Base-by-base conservation (phyloP, 1,139 yeast genomes). In the Yamadazyma mexicana region DNA sequence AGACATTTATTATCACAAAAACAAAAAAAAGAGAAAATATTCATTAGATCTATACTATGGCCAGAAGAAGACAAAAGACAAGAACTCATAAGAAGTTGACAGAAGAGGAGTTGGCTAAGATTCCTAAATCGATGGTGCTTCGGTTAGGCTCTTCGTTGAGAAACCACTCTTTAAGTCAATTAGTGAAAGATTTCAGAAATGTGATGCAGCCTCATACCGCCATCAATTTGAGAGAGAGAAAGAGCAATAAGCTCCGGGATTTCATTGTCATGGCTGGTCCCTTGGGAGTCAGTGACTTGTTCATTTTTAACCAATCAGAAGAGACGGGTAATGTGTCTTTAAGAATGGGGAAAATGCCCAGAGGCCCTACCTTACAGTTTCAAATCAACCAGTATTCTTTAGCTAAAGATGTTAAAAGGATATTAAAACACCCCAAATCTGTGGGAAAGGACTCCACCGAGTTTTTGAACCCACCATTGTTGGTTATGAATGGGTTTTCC, bases 161-260 rank as follows among this genome's bases (percentile, higher is more conserved):
- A 38, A 91, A 92, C 57, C 89, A 85, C 52, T 80, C 95, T 2
- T 69, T 94, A 48, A 74, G 87, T 31, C 96, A 87, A 61, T 72
- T 92, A 44, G 97, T 91, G 15, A 75, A 76, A 47, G 99, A 92
- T 61, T 82, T 91, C 62, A 77, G 99, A 58, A 79, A 77, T 48
- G 80, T 88, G 47, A 89, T 92, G 97, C 94, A 88, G 59, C 99
- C 99, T 20, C 95, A 92, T 55, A 92, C 99, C 4, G 97, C 98
- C 14, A 81, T 88, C 52, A 85, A 81, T 51, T 75, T 94, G 46
- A 75, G 83, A 50, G 98, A 94, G 64, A 73, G 98, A 38, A 87
- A 87, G 61, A 73, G 87, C 34, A 94, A 94, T 61, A 84, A 82
- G 56, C 72, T 92, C 49, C 86, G 85, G 61, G 98, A 92, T 64